phyloP scores from a whole-genome alignment of 768 basidiomycete genomes.

The Royoungia palumana region DNA sequence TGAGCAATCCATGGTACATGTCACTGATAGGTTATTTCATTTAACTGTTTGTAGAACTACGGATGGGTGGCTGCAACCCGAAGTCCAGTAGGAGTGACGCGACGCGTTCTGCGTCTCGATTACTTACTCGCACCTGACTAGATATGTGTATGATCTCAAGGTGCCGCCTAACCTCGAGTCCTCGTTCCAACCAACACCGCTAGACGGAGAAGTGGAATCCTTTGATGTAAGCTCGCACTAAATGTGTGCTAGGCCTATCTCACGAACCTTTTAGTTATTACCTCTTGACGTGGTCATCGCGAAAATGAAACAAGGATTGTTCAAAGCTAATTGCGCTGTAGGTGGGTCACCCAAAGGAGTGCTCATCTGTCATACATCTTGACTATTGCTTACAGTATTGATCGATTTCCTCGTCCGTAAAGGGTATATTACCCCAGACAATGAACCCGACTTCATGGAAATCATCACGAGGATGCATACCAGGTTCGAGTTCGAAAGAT shows the following conservation, averaged over 20 bases:
- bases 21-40: not conserved
- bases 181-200: constrained; percentile 62
- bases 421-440: constrained; percentile 83
- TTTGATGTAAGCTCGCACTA: constrained; percentile 64
- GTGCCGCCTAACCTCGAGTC: constrained; percentile 54
- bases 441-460: constrained; percentile 79
- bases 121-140: constrained; percentile 25
- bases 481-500: constrained; percentile 59
- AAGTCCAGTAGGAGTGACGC: constrained; percentile 62
- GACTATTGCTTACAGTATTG: constrained; percentile 52
- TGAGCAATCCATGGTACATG: too few species aligned
- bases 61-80: constrained; percentile 72
- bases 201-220: constrained; percentile 91
- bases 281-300: constrained; percentile 56
- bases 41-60: constrained; percentile 19
- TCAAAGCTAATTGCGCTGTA: constrained; percentile 91
- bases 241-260: not conserved
- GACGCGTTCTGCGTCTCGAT: not conserved
- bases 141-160: constrained; percentile 81
- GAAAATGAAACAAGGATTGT: constrained; percentile 65
- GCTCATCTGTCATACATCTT: not conserved
- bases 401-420: constrained; percentile 88
- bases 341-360: constrained; percentile 43
- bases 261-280: constrained; percentile 50
- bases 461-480: constrained; percentile 75